Base-by-base conservation (phyloP, 495 filamentous ascomycete genomes). In the Chaetomidium leptoderma region DNA sequence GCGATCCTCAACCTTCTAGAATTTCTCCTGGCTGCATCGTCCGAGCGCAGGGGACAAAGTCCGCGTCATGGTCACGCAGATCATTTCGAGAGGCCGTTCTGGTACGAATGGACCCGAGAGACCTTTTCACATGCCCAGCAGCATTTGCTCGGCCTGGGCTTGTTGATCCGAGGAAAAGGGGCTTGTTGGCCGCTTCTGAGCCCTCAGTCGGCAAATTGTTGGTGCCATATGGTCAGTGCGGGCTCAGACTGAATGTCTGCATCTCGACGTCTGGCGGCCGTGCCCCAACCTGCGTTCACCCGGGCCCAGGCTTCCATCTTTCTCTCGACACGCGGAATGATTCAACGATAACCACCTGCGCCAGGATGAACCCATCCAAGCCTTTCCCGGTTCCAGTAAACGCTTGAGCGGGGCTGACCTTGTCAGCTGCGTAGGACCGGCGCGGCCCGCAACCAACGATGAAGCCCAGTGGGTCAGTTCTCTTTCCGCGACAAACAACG, bases 1-100 rank as follows among this genome's bases (percentile, higher is more conserved):
- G 14, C 24, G 51, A 60, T 60, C 45, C 39, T 50, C 21, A 23
- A 9, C 4, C 11, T 60, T 60, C 58, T 60, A 51, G 58, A 55
- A 49, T 16, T 35, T 49, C 32, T 14, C n/a, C 27, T 23, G 23
- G 10, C 2, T 24, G 23, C 51, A 27, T 24, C 17, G 30, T 24
- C 10, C 30, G 24, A 24, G 26, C 24, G 6, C n/a, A n/a, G n/a
- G n/a, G 21, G 49, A 19, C 33, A n/a, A 21, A 24, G 3, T 50
- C 32, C 9, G 21, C 49, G 33, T 39, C 33, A 40, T 37, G 10
- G 10, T 10, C 2, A 24, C 23, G 32, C 3, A 50, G 32, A 36
- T 50, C 47, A 14, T 36, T 35, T 6, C 36, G 36, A 39, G 40
- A 44, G 19, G 11, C 9, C 6, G 40, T 29, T 21, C 29, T 21